Percentiles rank a stretch among this genome's conserved stretches.
Evolutionary conservation across 139 green algal species (phyloP).

Genomic region (Coccomyxa sp.): DNA sequence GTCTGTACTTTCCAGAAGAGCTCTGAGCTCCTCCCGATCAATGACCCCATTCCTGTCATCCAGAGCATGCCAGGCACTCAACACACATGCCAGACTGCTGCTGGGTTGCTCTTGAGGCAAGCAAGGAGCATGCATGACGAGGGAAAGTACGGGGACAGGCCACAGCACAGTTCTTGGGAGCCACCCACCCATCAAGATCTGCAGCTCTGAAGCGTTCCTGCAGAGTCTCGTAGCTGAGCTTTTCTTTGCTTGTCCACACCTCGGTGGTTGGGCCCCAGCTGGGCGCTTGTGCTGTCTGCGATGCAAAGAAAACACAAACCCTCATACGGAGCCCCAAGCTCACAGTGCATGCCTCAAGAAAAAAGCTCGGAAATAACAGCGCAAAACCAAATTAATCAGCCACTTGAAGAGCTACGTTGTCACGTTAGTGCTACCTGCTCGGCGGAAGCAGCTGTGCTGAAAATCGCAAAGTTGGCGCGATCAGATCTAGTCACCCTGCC

Average conservation of each 20-base stretch:
- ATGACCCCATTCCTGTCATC: conserved; percentile 20
- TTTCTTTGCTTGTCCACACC: neutral
- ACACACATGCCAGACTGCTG: neutral
- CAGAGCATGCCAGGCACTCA: neutral
- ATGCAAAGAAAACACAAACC: no score
- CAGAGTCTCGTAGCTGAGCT: neutral
- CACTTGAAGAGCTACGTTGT: no score
- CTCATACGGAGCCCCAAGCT: no score
- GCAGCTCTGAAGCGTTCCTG: conserved; percentile 10
- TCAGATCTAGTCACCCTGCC: no score
- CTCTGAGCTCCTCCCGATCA: conserved; percentile 13
- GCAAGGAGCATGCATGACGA: no score
- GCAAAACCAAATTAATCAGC: no score
- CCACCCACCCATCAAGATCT: conserved; percentile 8
- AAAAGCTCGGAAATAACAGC: no score
- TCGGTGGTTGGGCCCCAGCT: neutral
- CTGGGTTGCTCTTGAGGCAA: neutral
- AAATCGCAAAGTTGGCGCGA: no score
- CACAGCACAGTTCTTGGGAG: neutral
- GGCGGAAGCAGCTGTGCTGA: no score
- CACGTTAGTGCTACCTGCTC: no score
- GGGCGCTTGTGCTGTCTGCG: neutral
- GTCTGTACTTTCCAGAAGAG: conserved; percentile 7
- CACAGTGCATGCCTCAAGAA: no score
- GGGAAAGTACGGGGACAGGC: neutral